Conservation (phyloP, 768 basidiomycete genomes). For the Termitomyces sp. region DNA sequence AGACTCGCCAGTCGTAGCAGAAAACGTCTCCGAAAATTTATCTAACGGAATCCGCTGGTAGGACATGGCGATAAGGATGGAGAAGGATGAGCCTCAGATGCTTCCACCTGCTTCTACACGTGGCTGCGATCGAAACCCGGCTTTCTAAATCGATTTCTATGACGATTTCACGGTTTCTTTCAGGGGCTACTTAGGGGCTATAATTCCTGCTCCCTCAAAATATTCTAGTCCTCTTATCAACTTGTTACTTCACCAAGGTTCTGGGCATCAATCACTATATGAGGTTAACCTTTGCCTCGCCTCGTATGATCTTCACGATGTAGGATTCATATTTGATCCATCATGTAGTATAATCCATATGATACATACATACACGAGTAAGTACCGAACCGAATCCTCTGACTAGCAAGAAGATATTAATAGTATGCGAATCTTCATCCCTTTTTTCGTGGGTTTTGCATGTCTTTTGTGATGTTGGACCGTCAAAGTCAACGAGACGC, state of each 20-base stretch:
- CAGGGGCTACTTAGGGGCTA: constrained; percentile 2
- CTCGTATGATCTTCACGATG: no score
- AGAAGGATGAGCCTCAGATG: not conserved
- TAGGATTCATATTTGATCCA: no score
- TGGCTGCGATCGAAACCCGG: not conserved
- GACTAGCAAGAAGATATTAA: no score
- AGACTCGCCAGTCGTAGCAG: constrained; percentile 46
- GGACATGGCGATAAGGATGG: constrained; percentile 34
- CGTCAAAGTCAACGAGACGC: not conserved
- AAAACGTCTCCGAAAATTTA: constrained; percentile 46
- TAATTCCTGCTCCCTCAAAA: not conserved
- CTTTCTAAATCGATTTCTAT: not conserved
- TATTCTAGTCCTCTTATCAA: not conserved
- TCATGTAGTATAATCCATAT: no score
- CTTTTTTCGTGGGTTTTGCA: no score
- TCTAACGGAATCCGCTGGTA: constrained; percentile 44
- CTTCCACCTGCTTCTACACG: not conserved
- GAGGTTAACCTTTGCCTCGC: no score
- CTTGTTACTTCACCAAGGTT: no score
- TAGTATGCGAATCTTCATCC: no score
- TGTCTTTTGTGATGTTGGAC: no score
- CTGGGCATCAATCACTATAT: no score
- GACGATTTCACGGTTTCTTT: not conserved
- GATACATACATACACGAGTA: not conserved
- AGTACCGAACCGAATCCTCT: not conserved